Conservation (phyloP, 768 basidiomycete genomes). For the Sarcodon aspratus region DNA sequence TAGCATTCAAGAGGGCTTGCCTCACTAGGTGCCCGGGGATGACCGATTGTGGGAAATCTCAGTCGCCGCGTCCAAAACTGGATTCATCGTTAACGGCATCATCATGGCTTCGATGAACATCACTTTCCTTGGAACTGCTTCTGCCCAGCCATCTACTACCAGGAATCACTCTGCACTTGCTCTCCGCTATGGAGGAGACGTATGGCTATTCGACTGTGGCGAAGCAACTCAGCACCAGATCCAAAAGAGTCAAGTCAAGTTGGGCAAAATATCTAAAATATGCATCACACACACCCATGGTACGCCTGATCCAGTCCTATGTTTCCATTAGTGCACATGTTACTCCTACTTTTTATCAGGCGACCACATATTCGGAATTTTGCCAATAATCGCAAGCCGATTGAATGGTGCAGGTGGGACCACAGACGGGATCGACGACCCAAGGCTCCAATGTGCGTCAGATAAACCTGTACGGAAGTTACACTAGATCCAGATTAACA, state of each 20-base stretch:
- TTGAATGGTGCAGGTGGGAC: slow-evolving; percentile 69
- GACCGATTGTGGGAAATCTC: too few species aligned
- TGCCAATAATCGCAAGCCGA: slow-evolving; percentile 56
- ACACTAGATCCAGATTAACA: not conserved
- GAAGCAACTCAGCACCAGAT: slow-evolving; percentile 76
- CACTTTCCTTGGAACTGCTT: slow-evolving; percentile 75
- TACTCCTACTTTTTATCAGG: slow-evolving; percentile 29
- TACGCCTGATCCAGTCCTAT: slow-evolving; percentile 15
- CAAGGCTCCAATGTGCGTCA: slow-evolving; percentile 25
- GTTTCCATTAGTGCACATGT: not conserved
- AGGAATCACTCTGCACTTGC: slow-evolving; percentile 71
- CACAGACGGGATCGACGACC: slow-evolving; percentile 46
- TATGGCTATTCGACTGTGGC: slow-evolving; percentile 83
- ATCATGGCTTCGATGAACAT: slow-evolving; percentile 29
- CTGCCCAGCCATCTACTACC: slow-evolving; percentile 70
- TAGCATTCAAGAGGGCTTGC: too few species aligned
- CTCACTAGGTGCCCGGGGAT: too few species aligned
- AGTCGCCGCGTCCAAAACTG: too few species aligned
- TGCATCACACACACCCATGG: slow-evolving; percentile 90
- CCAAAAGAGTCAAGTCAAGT: slow-evolving; percentile 61
- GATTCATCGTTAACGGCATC: not conserved
- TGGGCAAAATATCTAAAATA: slow-evolving; percentile 72
- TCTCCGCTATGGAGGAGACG: slow-evolving; percentile 51
- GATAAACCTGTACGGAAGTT: slow-evolving; percentile 5
- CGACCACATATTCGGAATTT: slow-evolving; percentile 71